phyloP scores from a whole-genome alignment of 768 basidiomycete species.

The Pleurotus eryngii region DNA sequence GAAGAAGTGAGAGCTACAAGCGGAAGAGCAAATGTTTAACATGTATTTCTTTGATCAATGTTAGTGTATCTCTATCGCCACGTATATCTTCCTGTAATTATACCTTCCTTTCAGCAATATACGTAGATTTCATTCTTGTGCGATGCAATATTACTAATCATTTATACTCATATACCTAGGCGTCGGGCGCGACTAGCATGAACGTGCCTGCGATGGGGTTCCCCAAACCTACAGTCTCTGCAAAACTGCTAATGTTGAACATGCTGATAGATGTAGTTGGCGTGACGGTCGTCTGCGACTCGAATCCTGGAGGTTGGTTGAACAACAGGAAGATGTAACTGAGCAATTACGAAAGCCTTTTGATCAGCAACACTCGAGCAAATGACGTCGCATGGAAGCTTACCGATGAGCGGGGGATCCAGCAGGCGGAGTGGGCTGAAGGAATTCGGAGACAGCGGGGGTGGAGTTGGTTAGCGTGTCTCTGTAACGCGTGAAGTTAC shows the following conservation, averaged over 20 bases:
- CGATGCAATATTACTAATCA: too few relatives aligned
- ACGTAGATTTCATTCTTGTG: too few relatives aligned
- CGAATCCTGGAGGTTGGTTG: constrained; percentile 38
- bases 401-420: constrained; percentile 42
- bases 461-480: constrained; percentile 32
- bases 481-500: constrained; percentile 27
- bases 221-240: constrained; percentile 36
- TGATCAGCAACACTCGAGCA: neutral
- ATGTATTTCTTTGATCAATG: too few relatives aligned
- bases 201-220: constrained; percentile 46
- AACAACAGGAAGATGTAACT: constrained; percentile 50
- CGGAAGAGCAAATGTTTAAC: too few relatives aligned
- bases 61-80: too few relatives aligned
- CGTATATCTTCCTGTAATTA: too few relatives aligned
- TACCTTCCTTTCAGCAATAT: too few relatives aligned
- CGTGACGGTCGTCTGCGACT: constrained; percentile 35
- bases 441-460: constrained; percentile 37
- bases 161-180: neutral
- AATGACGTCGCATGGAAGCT: neutral
- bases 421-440: constrained; percentile 38
- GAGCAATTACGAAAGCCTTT: neutral
- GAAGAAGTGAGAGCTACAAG: too few relatives aligned
- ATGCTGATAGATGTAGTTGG: constrained; percentile 26
- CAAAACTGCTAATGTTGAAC: constrained; percentile 46
- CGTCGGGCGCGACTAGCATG: constrained; percentile 38